A percentile compares a stretch with the other conserved stretches of the same genome.
These are phyloP conservation scores for Nelumbo lutea DNA, from an alignment of 164 flowering plant genomes.

Conservation along the genomic window DNA sequence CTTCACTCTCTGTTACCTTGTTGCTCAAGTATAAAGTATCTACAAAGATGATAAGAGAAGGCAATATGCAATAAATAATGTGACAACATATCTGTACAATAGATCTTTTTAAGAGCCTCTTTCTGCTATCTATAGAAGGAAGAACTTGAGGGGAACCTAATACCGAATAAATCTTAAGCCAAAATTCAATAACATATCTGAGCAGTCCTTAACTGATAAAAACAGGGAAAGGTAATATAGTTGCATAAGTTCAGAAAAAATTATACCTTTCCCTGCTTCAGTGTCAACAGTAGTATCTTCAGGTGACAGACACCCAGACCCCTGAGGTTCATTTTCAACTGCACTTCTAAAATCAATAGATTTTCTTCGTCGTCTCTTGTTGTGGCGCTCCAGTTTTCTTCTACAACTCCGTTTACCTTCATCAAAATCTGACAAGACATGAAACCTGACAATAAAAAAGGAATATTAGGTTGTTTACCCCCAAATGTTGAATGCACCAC, in stretches of 20 bases:
- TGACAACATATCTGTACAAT: background rate
- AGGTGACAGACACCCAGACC: constrained; percentile 9
- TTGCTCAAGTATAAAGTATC: constrained; percentile 35
- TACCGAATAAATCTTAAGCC: background rate
- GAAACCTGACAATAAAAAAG: constrained; percentile 53
- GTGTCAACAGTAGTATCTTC: constrained; percentile 43
- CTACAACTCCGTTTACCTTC: constrained; percentile 97
- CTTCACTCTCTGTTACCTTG: constrained; percentile 37
- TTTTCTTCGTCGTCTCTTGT: constrained; percentile 81
- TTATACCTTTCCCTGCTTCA: constrained; percentile 62
- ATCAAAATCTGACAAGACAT: constrained; percentile 82
- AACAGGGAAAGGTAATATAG: background rate
- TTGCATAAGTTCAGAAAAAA: background rate
- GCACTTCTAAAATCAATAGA: constrained; percentile 30
- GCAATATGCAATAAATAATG: background rate
- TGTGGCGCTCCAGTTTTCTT: constrained; percentile 86
- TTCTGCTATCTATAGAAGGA: background rate
- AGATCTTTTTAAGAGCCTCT: background rate
- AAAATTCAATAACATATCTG: background rate
- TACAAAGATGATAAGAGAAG: constrained; percentile 1
- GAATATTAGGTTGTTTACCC: too few relatives aligned
- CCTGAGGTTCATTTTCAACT: constrained; percentile 36
- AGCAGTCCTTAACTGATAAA: too few relatives aligned
- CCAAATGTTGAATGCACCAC: too few relatives aligned
- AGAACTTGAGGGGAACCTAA: background rate